Base-by-base conservation (phyloP, 2,329 filamentous ascomycete species). In the Trichophyton verrucosum region DNA sequence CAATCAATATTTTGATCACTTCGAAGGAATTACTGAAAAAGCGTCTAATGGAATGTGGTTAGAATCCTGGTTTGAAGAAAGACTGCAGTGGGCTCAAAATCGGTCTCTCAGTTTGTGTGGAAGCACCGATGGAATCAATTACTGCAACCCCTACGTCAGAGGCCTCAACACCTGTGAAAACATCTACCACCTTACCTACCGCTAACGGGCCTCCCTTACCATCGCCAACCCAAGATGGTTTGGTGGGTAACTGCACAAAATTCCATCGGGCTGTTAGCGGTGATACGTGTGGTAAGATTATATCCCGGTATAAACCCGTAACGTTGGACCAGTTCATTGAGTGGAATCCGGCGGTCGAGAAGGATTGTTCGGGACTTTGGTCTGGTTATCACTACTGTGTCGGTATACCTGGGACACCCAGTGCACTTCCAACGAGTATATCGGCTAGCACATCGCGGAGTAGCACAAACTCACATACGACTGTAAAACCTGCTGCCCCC, bases 361-460 rank as follows among this genome's bases (percentile, higher is more conserved):
- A 44, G 2, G 60, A 62, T 33, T 70, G 69, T 60, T 36, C 59
- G 1, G 60, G 55, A 15, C 47, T 70, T 17, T 63, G 65, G 61
- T 27, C 49, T n/a, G 67, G 62, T 3, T 67, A 68, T 38, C 66
- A 64, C 55, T 65, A 67, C 36, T 70, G 69, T 47, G 64, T 68
- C 2, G 66, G 64, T 9, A 38, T 62, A 13, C 57, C 51, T 1
- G 58, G 49, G 7, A 62, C 49, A 3, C 58, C 61, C 2, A 57
- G 24, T 15, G 44, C 11, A 3, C 8, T 30, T 2, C 58, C 27
- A 6, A 51, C 49, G 17, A 11, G 46, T 6, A 27, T 24, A 3
- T 30, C 46, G 13, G 24, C 22, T 15, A 40, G 7, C 27, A 30
- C 27, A 7, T 7, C 6, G 6, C 27, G 6, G 5, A 30, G 27